Evolutionary conservation across 306 rosid species (phyloP), one percentile per base, ranked within the genome.

Genomic region (Ochetophila trinervis): DNA sequence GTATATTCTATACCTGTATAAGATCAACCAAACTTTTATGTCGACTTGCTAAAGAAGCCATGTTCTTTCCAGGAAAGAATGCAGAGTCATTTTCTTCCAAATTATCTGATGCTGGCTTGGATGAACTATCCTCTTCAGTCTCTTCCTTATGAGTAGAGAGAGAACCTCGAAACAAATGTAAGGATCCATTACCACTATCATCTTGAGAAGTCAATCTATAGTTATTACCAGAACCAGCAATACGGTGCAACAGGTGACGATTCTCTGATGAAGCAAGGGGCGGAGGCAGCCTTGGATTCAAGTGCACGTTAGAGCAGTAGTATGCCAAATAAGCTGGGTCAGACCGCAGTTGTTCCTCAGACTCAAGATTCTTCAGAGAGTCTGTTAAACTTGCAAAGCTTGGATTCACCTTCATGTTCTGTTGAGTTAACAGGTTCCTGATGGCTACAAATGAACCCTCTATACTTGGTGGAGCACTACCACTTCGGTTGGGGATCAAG

Each of bases 401-500:
- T 19, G 77, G 59, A 61, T 59, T 70, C 61, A 57, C 42, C 51
- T 74, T 71, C 53, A 65, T 37, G 66, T 79, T 75, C 34, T 81
- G 78, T 53, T 80, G 76, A 62, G 67, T 42, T 63, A 78, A 78
- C n/a, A 83, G 69, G 68, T 76, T 74, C 37, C 73, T 66, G 19
- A 83, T 62, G 20, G 86, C 80, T 11, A 76, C 75, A 75, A 83
- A 59, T 62, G 91, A 83, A 68, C 88, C 88, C 73, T 79, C 91
- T 85, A 86, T 81, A 69, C 76, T 83, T 54, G 91, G 91, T 35
- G 91, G 91, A 60, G 91, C 88, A 58, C 91, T 86, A 24, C 85
- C 83, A 69, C 91, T 81, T 71, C 91, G 79, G 69, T 60, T 76
- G 8, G 88, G 88, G n/a, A 76, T 32, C 3, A 63, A 19, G 21